Conservation (phyloP, 768 basidiomycete genomes). For the Phaffia tasmanica region DNA sequence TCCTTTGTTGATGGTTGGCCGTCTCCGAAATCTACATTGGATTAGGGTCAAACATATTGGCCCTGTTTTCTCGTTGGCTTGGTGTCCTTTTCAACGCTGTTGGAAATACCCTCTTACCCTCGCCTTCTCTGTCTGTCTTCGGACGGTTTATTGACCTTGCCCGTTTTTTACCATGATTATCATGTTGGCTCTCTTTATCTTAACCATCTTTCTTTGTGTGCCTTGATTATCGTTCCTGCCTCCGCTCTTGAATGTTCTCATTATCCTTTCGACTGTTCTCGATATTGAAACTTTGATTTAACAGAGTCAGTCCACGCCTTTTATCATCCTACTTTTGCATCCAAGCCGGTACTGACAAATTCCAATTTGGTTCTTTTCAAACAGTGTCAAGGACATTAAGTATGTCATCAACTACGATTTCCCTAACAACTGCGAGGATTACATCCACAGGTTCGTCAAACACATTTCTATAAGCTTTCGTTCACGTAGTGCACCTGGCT, state of each 20-base stretch:
- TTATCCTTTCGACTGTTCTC: conserved; percentile 19
- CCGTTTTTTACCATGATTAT: conserved; percentile 1
- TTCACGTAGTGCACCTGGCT: too few species aligned
- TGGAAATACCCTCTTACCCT: not conserved
- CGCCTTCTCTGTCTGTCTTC: conserved; percentile 6
- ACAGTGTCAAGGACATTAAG: conserved; percentile 90
- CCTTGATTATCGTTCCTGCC: not conserved
- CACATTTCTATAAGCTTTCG: too few species aligned
- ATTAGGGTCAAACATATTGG: too few species aligned
- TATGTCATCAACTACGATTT: conserved; percentile 91
- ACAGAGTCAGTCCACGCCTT: conserved; percentile 21
- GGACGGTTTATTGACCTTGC: not conserved
- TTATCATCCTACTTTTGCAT: not conserved
- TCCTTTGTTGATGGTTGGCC: too few species aligned
- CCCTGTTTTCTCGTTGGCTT: too few species aligned
- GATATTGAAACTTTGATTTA: conserved; percentile 4
- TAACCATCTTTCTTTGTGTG: not conserved
- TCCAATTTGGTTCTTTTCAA: conserved; percentile 1
- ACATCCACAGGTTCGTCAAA: conserved; percentile 53
- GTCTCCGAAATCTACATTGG: too few species aligned
- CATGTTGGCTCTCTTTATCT: not conserved
- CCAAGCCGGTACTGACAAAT: not conserved
- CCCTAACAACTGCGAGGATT: conserved; percentile 96
- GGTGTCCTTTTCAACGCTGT: too few species aligned
- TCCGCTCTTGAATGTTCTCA: not conserved